Evolutionary conservation across 2,329 filamentous ascomycete species (phyloP).

Genomic region (Biscogniauxia marginata): DNA sequence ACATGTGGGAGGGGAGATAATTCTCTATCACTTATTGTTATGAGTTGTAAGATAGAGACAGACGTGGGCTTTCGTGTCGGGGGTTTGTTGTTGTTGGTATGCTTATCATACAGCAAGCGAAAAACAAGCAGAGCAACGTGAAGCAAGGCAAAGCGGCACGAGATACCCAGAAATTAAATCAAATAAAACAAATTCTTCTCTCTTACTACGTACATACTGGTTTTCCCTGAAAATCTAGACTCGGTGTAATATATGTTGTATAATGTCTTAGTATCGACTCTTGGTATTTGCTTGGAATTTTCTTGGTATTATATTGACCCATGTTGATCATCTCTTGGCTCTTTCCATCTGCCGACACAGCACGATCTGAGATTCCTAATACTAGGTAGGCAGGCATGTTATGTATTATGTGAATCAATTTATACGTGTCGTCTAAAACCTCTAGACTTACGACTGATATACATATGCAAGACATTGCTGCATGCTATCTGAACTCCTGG

Average conservation of each 20-base stretch:
- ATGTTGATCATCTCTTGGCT: constrained; percentile 2
- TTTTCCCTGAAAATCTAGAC: too few relatives aligned
- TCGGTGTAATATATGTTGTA: too few relatives aligned
- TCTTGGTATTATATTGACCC: constrained; percentile 10
- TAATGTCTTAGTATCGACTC: constrained; percentile 3
- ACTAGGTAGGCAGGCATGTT: neutral
- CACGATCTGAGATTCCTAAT: neutral
- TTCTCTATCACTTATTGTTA: too few relatives aligned
- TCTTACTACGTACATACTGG: too few relatives aligned
- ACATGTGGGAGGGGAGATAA: too few relatives aligned
- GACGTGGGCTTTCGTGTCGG: too few relatives aligned
- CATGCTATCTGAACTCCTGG: too few relatives aligned
- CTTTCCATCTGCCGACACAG: neutral
- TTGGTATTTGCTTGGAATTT: neutral
- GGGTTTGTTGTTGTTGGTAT: too few relatives aligned
- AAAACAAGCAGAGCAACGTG: neutral
- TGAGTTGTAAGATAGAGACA: too few relatives aligned
- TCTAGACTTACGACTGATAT: neutral
- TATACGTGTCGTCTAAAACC: neutral
- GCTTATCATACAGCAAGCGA: neutral
- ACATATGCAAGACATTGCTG: neutral
- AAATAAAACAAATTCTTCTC: neutral
- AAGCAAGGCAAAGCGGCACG: neutral
- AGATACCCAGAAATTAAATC: neutral
- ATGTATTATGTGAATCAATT: neutral